Percentiles rank a stretch among this genome's conserved stretches.
Conservation (phyloP, 2,329 filamentous ascomycete species). For the Penicillium decumbens region DNA sequence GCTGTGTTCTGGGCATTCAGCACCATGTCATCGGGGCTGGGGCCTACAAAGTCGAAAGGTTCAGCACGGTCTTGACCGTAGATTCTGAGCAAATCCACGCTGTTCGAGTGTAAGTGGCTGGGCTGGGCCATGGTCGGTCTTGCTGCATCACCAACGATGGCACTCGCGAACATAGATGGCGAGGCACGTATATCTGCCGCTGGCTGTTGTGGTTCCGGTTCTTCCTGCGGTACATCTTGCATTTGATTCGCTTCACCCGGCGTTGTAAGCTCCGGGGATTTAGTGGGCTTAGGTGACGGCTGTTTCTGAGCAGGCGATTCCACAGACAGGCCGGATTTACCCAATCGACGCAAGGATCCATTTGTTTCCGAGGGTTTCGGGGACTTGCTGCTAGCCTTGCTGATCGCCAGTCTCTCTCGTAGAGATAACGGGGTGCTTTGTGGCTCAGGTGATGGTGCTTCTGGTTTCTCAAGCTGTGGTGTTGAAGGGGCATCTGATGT, state of each 20-base stretch:
- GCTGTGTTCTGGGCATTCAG: constrained; percentile 69
- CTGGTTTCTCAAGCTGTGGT: constrained; percentile 8
- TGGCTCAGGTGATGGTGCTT: constrained; percentile 14
- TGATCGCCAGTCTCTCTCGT: constrained; percentile 37
- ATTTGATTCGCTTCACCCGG: constrained; percentile 1
- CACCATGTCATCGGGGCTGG: constrained; percentile 88
- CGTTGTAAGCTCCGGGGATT: constrained; percentile 4
- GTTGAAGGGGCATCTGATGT: constrained; percentile 4
- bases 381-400: constrained; percentile 14
- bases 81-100: constrained; percentile 35
- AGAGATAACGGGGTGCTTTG: constrained; percentile 32
- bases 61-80: constrained; percentile 42
- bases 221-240: constrained; percentile 2
- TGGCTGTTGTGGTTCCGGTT: constrained; percentile 15
- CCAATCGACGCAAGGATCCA: constrained; percentile 20
- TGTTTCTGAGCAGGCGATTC: constrained; percentile 18
- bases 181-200: constrained; percentile 38
- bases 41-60: constrained; percentile 65
- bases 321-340: constrained; percentile 16
- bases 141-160: constrained; percentile 35
- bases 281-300: constrained; percentile 17
- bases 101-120: constrained; percentile 32
- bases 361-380: constrained; percentile 23
- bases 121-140: constrained; percentile 28
- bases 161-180: constrained; percentile 51